Evolutionary conservation across 305 asterid genomes (phyloP), one percentile per base, ranked within the genome.

Genomic region (Salvia sclarea): DNA sequence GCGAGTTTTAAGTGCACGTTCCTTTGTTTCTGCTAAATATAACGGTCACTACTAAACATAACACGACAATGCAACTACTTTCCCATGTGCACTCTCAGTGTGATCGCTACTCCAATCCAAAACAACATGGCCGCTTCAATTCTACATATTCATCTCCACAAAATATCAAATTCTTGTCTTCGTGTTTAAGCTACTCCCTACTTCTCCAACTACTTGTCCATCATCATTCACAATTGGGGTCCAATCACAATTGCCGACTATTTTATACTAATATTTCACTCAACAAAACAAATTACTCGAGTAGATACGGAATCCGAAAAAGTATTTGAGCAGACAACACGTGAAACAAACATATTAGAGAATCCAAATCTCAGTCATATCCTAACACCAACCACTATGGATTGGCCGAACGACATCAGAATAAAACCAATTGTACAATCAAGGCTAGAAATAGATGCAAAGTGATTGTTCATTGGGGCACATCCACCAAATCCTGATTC

Each of bases 61-160:
- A 22, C 44, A 70, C 69, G 60, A 49, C 76, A 70, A 40, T 21
- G 60, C 73, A 65, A 70, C 73, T 70, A 70, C 70, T 20, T 45
- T 64, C 55, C 73, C 76, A 75, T 75, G 80, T 75, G 80, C 50
- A 33, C 8, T 4, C 2, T 4, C 4, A 25, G 4, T 4, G 4
- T 1, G 4, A 25, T 2, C 4, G 30, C 2, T 25, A 2, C 4
- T 25, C 2, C 4, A 2, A 25, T 4, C 2, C 4, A 2, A 25
- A 1, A 4, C 6, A 35, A 35, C 8, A 35, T 35, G 9, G 9
- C 8, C 40, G 9, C 10, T 35, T 6, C 40, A 1, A 2, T 35
- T 2, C 6, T 10, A 35, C 40, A 7, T 35, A 35, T 35, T 35
- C 8, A 6, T 10, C 8, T 35, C 40, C 40, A 35, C 40, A 35